Conservation (phyloP, 495 filamentous ascomycete genomes). For the Recurvomyces mirabilis region DNA sequence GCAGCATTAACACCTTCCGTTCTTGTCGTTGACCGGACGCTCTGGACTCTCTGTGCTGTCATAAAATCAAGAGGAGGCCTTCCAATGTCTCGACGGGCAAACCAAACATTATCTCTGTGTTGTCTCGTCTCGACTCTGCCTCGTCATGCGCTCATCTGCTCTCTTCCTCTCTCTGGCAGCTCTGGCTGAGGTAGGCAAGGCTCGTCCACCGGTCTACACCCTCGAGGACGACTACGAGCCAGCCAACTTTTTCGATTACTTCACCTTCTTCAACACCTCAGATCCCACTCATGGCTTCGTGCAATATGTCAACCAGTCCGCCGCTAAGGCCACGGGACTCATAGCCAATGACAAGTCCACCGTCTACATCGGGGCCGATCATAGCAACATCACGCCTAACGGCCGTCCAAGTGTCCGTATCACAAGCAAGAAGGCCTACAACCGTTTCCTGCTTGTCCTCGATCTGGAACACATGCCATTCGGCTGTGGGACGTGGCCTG, state of each 20-base stretch:
- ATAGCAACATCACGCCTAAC: slow-evolving; percentile 21
- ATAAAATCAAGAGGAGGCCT: too few relatives aligned
- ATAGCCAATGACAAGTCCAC: slow-evolving; percentile 18
- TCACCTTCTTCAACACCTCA: slow-evolving; percentile 16
- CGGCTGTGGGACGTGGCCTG: slow-evolving; percentile 34
- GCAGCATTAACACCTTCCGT: too few relatives aligned
- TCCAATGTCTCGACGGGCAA: too few relatives aligned
- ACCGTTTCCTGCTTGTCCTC: slow-evolving; percentile 27
- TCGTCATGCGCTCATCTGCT: too few relatives aligned
- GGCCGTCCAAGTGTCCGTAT: slow-evolving; percentile 32
- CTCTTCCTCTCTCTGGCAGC: too few relatives aligned
- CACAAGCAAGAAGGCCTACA: slow-evolving; percentile 31
- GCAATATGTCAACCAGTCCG: slow-evolving; percentile 25
- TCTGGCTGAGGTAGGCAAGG: too few relatives aligned
- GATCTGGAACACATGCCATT: slow-evolving; percentile 33
- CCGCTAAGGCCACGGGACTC: slow-evolving; percentile 21
- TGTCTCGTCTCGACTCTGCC: too few relatives aligned
- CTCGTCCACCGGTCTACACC: slow-evolving; percentile 16
- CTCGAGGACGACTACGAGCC: slow-evolving; percentile 22
- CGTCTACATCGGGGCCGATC: slow-evolving; percentile 27
- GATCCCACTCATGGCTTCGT: slow-evolving; percentile 31
- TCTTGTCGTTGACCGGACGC: too few relatives aligned
- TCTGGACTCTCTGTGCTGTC: too few relatives aligned
- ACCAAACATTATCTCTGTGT: too few relatives aligned
- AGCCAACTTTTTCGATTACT: slow-evolving; percentile 19